Conservation (phyloP, 805 yeast genomes). For the Phaffomyces opuntiae region DNA sequence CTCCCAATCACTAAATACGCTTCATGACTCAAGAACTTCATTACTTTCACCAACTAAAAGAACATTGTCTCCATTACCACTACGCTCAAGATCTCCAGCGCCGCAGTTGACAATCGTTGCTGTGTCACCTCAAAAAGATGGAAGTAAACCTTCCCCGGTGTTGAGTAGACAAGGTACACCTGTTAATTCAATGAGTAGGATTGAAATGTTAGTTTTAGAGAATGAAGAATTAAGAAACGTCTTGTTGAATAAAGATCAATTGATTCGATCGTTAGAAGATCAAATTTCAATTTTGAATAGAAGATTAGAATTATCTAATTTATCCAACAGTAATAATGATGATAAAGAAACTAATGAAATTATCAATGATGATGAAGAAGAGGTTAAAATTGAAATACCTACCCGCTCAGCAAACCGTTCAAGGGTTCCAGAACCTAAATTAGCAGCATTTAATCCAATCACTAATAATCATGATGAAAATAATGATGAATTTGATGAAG, state of each 20-base stretch:
- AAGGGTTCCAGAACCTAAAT: neutral
- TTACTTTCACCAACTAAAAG: neutral
- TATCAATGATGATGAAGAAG: neutral
- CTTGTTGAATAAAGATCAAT: slow-evolving; percentile 11
- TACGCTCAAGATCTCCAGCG: neutral
- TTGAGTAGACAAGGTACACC: neutral
- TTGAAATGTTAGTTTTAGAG: slow-evolving; percentile 10
- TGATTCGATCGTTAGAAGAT: slow-evolving; percentile 10
- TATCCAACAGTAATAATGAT: too few relatives aligned
- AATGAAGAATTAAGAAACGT: slow-evolving; percentile 15
- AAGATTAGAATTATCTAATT: slow-evolving; percentile 1
- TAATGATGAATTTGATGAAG: neutral
- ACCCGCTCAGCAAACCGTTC: slow-evolving; percentile 34
- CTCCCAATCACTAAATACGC: neutral
- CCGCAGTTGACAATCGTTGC: neutral
- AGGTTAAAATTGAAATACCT: slow-evolving; percentile 23
- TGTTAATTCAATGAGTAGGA: slow-evolving; percentile 1
- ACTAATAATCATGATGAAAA: neutral
- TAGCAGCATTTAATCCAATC: too few relatives aligned
- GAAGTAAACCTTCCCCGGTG: too few relatives aligned
- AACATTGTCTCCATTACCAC: neutral
- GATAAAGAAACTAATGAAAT: neutral
- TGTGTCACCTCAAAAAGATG: neutral
- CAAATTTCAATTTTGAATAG: slow-evolving; percentile 13
- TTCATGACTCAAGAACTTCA: neutral